Conservation (phyloP, 164 flowering plant genomes). For the Malania oleifera region DNA sequence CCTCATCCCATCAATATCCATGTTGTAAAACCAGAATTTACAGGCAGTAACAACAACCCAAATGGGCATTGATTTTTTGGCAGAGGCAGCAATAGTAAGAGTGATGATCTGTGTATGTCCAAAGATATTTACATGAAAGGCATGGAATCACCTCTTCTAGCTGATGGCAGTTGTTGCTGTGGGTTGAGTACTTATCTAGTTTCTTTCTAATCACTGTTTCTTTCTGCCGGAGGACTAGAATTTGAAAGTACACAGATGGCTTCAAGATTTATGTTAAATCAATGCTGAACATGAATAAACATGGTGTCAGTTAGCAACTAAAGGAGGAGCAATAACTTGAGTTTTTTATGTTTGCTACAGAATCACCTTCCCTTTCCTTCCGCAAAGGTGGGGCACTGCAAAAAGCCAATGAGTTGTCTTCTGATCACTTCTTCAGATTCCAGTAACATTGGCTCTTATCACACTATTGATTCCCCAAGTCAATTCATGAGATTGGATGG, state of each 20-base stretch:
- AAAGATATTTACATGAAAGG: slow-evolving; percentile 1
- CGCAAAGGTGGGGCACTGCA: slow-evolving; percentile 32
- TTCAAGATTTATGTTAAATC: not conserved
- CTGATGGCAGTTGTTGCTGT: not conserved
- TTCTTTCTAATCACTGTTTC: not conserved
- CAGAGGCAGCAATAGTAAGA: not conserved
- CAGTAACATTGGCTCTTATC: slow-evolving; percentile 13
- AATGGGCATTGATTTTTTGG: slow-evolving; percentile 16
- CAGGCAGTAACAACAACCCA: slow-evolving; percentile 28
- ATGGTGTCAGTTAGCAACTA: slow-evolving; percentile 2
- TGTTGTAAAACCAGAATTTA: slow-evolving; percentile 20
- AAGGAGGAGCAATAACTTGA: slow-evolving; percentile 3
- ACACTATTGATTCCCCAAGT: slow-evolving; percentile 15
- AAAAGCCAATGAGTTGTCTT: slow-evolving; percentile 29
- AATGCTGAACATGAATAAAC: slow-evolving; percentile 10
- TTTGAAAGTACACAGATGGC: slow-evolving; percentile 1
- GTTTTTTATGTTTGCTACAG: not conserved
- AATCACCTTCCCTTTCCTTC: not conserved
- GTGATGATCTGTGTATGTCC: slow-evolving; percentile 1
- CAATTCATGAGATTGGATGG: slow-evolving; percentile 21
- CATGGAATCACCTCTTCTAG: not conserved
- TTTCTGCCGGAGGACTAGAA: not conserved
- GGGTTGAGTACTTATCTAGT: not conserved
- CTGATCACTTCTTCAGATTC: slow-evolving; percentile 20
- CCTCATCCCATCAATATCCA: slow-evolving; percentile 23